Evolutionary conservation across 1,284 basidiomycete species (phyloP), one percentile per base, ranked within the genome.

Genomic region (Trametes pubescens): DNA sequence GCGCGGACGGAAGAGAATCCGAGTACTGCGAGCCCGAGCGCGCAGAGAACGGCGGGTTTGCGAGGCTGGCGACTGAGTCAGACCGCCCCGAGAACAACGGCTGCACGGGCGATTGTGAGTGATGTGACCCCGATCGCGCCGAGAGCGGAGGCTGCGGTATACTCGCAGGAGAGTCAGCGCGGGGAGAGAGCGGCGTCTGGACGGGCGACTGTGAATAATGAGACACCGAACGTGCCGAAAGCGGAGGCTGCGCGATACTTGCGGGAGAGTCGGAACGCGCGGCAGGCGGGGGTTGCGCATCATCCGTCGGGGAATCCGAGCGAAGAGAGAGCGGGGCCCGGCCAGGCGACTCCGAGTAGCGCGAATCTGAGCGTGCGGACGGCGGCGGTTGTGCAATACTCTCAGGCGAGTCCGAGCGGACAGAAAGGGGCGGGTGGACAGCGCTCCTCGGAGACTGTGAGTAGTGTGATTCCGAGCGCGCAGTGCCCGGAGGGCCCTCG

Each of bases 51-150:
- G 40, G 53, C 29, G 51, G 60, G 13, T 63, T 62, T 6, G 57
- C 40, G 32, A 60, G n/a, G 16, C 60, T 61, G 6, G 40, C 40
- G 7, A 26, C 21, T 1, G 51, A 46, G 37, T 74, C 74, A 13
- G 75, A 71, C n/a, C 57, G 71, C 14, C 46, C 48, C 54, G 71
- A 57, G 57, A 49, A 24, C 64, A 74, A 47, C 22, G 57, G 32
- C 63, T 62, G 32, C 51, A 46, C 26, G 44, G 62, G 62, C 1
- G 64, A 65, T 37, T 56, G 58, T 5, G 58, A 59, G 40, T 59
- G 53, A 4, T 54, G 59, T 2, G 59, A 61, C 10, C 55, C 59
- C 11, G 61, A 60, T 16, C 61, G 34, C 13, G 65, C 35, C n/a
- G 56, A 22, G 35, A 47, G 46, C 10, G 48, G 60, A 6, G 38